Evolutionary conservation across 805 yeast species (phyloP).

Genomic region (Teunomyces pallodes): DNA sequence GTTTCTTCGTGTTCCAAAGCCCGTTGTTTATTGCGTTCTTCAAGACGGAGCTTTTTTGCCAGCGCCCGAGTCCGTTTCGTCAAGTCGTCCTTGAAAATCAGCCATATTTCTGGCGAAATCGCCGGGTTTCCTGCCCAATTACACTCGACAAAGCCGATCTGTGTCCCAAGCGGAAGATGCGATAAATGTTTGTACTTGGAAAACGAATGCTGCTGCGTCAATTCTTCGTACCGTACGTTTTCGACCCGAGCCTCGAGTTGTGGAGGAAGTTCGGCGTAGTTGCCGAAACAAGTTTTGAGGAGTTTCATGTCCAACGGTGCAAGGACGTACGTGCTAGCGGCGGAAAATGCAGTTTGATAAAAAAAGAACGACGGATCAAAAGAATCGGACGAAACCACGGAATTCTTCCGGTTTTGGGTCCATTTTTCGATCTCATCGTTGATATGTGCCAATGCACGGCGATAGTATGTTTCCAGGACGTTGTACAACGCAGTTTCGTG

Average conservation of each 20-base stretch:
- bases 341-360: slow-evolving; percentile 74
- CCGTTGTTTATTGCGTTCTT: slow-evolving; percentile 56
- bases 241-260: slow-evolving; percentile 62
- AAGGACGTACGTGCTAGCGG: slow-evolving; percentile 60
- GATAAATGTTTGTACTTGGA: slow-evolving; percentile 70
- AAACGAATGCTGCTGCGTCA: slow-evolving; percentile 53
- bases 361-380: slow-evolving; percentile 49
- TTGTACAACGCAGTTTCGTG: slow-evolving; percentile 59
- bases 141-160: slow-evolving; percentile 78
- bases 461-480: slow-evolving; percentile 55
- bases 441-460: slow-evolving; percentile 56
- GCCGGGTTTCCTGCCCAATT: slow-evolving; percentile 59
- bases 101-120: slow-evolving; percentile 34
- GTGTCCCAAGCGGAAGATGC: slow-evolving; percentile 83
- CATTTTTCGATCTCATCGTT: slow-evolving; percentile 38
- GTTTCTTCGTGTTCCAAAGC: slow-evolving; percentile 60
- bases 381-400: too few relatives aligned
- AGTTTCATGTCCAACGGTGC: slow-evolving; percentile 80
- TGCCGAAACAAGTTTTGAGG: slow-evolving; percentile 57
- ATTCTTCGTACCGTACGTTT: slow-evolving; percentile 62
- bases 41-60: slow-evolving; percentile 48
- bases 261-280: slow-evolving; percentile 68
- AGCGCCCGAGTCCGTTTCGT: slow-evolving; percentile 53
- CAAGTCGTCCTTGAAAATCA: slow-evolving; percentile 53
- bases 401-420: too few relatives aligned